A percentile compares a stretch with the other conserved stretches of the same genome.
Evolutionary conservation across 2,329 filamentous ascomycete genomes (phyloP).

Genomic region (Tolypocladium inflatum): DNA sequence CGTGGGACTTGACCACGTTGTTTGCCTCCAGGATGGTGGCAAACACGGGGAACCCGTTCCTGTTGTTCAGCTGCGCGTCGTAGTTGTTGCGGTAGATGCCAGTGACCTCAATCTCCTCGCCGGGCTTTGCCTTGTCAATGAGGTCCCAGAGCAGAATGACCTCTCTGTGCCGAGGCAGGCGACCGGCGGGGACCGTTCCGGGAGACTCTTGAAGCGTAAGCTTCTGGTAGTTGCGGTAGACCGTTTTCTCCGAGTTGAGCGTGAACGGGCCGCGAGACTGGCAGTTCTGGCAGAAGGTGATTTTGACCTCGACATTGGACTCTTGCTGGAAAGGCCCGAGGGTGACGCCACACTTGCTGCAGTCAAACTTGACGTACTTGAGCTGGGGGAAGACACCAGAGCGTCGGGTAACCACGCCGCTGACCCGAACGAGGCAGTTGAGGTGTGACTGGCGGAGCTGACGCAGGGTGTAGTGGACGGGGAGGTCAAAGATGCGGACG

Average conservation of each 20-base stretch:
- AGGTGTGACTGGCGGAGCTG: slow-evolving; percentile 92
- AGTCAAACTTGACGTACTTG: slow-evolving; percentile 98
- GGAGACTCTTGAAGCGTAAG: slow-evolving; percentile 94
- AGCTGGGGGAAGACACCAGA: slow-evolving; percentile 95
- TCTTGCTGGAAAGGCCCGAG: slow-evolving; percentile 96
- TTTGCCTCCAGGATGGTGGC: slow-evolving; percentile 97
- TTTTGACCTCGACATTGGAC: slow-evolving; percentile 90
- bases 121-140: slow-evolving; percentile 93
- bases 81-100: slow-evolving; percentile 98
- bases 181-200: slow-evolving; percentile 90
- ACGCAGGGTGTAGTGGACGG: slow-evolving; percentile 88
- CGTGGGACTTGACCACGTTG: slow-evolving; percentile 92
- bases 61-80: slow-evolving; percentile 94
- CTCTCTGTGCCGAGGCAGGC: slow-evolving; percentile 84
- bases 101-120: slow-evolving; percentile 94
- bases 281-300: slow-evolving; percentile 93
- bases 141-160: slow-evolving; percentile 95
- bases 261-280: slow-evolving; percentile 92
- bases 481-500: slow-evolving; percentile 90
- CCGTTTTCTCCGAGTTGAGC: slow-evolving; percentile 92
- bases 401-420: slow-evolving; percentile 87
- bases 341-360: slow-evolving; percentile 82
- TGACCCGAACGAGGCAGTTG: slow-evolving; percentile 90
- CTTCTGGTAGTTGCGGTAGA: slow-evolving; percentile 98
- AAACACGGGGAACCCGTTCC: slow-evolving; percentile 97